These are phyloP conservation scores for Tulasnella sp. DNA, from an alignment of 768 basidiomycete species.

Conservation along the genomic window DNA sequence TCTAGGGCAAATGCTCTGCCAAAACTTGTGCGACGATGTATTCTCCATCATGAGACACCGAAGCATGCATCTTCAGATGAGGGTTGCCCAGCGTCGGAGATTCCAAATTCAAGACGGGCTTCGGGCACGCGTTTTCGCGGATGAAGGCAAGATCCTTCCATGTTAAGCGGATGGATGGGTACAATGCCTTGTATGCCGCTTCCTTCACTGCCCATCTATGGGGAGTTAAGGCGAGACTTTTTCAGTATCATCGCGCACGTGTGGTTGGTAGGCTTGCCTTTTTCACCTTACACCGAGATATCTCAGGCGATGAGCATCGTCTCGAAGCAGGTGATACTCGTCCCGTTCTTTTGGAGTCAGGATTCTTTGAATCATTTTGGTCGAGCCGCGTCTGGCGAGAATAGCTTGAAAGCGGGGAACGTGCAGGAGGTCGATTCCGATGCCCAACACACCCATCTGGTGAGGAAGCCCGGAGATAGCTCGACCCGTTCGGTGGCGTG, in stretches of 20 bases:
- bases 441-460: conserved; percentile 56
- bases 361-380: conserved; percentile 51
- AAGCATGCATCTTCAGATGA: conserved; percentile 48
- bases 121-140: conserved; percentile 31
- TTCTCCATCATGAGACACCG: conserved; percentile 76
- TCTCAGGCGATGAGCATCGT: conserved; percentile 24
- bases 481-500: neutral
- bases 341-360: conserved; percentile 45
- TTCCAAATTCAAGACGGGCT: conserved; percentile 34
- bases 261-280: neutral
- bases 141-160: conserved; percentile 71
- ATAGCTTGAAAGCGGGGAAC: conserved; percentile 56
- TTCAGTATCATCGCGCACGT: neutral
- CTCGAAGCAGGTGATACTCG: conserved; percentile 36
- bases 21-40: conserved; percentile 64
- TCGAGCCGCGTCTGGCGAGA: conserved; percentile 41
- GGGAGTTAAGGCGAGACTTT: neutral
- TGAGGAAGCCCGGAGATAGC: neutral
- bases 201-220: conserved; percentile 77
- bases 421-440: conserved; percentile 69
- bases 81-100: conserved; percentile 24
- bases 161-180: conserved; percentile 48
- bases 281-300: conserved; percentile 64
- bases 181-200: conserved; percentile 79
- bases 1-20: conserved; percentile 36